phyloP scores from a whole-genome alignment of 768 basidiomycete species.

The Hemileccinum impolitum region DNA sequence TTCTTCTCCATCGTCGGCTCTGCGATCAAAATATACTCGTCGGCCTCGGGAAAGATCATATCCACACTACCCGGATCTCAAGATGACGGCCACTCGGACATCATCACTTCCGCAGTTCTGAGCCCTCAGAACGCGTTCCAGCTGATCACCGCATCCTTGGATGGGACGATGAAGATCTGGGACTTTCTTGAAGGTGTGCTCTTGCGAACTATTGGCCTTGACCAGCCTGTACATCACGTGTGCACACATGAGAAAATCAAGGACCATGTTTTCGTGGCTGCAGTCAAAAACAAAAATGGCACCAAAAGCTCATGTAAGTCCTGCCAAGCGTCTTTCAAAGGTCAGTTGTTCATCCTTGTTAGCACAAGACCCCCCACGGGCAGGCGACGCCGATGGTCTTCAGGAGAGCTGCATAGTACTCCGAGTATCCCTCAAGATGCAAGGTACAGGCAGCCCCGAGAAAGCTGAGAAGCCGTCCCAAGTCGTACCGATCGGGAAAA shows the following conservation, averaged over 20 bases:
- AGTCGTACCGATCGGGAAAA: conserved; percentile 62
- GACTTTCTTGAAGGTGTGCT: conserved; percentile 85
- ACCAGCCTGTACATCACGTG: conserved; percentile 66
- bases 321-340: not conserved
- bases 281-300: conserved; percentile 49
- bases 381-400: not conserved
- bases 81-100: conserved; percentile 39
- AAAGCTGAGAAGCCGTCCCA: conserved; percentile 47
- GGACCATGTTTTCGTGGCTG: conserved; percentile 69
- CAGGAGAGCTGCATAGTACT: conserved; percentile 49
- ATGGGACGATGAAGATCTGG: conserved; percentile 89
- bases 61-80: conserved; percentile 70
- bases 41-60: conserved; percentile 70
- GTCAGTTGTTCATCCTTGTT: conserved; percentile 1
- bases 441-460: conserved; percentile 36
- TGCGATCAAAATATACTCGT: conserved; percentile 83
- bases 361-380: conserved; percentile 8
- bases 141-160: conserved; percentile 78
- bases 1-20: conserved; percentile 86
- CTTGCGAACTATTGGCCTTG: conserved; percentile 68
- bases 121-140: conserved; percentile 88
- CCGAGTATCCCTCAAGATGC: conserved; percentile 55
- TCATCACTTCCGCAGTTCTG: conserved; percentile 71
- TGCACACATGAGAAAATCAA: conserved; percentile 68
- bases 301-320: conserved; percentile 27